A percentile compares a stretch with the other conserved stretches of the same genome.
Evolutionary conservation across 2,329 filamentous ascomycete genomes (phyloP).

Genomic region (Colletotrichum sp.): DNA sequence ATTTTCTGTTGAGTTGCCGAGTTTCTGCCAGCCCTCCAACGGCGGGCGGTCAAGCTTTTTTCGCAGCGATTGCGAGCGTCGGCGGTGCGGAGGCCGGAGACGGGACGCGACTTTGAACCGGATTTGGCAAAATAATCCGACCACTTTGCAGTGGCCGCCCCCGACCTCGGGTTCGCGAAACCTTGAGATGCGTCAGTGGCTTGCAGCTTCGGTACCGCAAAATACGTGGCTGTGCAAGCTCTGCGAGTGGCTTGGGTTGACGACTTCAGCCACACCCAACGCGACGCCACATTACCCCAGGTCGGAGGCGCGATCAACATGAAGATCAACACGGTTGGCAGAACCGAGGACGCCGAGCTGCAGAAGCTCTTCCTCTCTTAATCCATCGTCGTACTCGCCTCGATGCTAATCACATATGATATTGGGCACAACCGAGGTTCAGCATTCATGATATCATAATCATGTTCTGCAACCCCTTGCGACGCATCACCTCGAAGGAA

Average conservation of each 20-base stretch:
- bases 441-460: background rate
- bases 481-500: background rate
- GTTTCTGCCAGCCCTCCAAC: conserved; percentile 13
- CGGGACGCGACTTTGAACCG: background rate
- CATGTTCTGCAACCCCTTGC: background rate
- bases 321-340: background rate
- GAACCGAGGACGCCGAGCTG: background rate
- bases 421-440: background rate
- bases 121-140: conserved; percentile 6
- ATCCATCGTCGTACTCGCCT: background rate
- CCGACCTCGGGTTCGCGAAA: background rate
- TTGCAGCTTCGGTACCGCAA: background rate
- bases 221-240: background rate
- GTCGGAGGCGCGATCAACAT: background rate
- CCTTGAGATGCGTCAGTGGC: background rate
- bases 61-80: background rate
- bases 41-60: conserved; percentile 13
- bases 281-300: background rate
- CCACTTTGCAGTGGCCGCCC: background rate
- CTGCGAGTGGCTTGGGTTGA: background rate
- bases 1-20: conserved; percentile 20
- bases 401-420: background rate
- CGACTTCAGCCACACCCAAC: background rate
- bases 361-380: background rate
- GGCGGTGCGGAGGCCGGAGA: background rate